Evolutionary conservation across 169 alveolate genomes (phyloP), one percentile per base, ranked within the genome.

Genomic region (Plasmodium cynomolgi): DNA sequence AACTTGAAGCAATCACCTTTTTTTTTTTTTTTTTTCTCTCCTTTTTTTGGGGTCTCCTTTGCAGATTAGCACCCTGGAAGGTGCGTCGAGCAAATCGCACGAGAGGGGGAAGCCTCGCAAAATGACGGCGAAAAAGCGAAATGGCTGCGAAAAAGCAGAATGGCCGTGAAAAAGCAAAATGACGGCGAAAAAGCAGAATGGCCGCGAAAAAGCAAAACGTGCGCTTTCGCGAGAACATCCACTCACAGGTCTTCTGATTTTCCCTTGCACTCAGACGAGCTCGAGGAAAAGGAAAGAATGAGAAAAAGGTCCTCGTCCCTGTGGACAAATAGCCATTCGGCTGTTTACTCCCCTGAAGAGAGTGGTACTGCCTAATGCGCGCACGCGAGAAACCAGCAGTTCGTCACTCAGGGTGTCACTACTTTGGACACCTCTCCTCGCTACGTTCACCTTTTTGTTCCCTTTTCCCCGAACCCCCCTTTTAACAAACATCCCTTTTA

Each of bases 211-310:
- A 37, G 20, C 44, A 26, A 23, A 11, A 23, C 1, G 1, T 23
- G 2, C 77, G 37, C n/a, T 20, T 68, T 23, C 37, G 41, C 77
- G 2, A 26, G 31, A 29, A 68, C 9, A 29, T 81, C 1, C 74
- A 31, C 77, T 26, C 29, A 33, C 3, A 23, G 7, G 62, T 47
- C 3, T 29, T 2, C 26, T 81, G 11, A 50, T 47, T 26, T n/a
- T n/a, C 1, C n/a, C 39, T 34, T 44, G 5, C 68, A 39, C 9
- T 26, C 92, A 86, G 93, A 86, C 20, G 93, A 86, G 29, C 50
- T 86, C 3, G 93, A 86, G 47, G 93, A 86, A 79, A 86, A 77
- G 68, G 93, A 86, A 77, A 74, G 93, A 37, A 68, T 74, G 73
- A 37, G 80, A 41, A 44, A 5, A 50, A 86, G 93, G 20, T 86